Conservation (phyloP, 2,329 filamentous ascomycete species). For the Colletotrichum plurivorum region DNA sequence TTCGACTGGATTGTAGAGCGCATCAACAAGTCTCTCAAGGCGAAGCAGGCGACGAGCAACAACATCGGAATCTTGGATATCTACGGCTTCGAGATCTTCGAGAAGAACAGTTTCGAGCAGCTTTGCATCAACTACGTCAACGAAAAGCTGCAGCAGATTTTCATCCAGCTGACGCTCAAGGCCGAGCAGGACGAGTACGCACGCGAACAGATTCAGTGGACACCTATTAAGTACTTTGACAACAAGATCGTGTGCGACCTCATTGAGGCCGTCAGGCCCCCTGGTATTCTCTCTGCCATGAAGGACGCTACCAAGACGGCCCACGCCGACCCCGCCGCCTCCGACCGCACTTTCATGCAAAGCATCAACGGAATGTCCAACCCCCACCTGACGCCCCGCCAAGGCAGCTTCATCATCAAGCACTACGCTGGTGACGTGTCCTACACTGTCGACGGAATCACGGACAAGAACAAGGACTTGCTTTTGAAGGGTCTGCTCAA, state of each 20-base stretch:
- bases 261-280: slow-evolving; percentile 91
- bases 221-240: slow-evolving; percentile 98
- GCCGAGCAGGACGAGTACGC: slow-evolving; percentile 98
- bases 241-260: slow-evolving; percentile 99
- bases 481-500: slow-evolving; percentile 94
- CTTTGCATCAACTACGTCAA: slow-evolving; percentile 99
- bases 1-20: slow-evolving; percentile 99
- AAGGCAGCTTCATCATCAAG: slow-evolving; percentile 98
- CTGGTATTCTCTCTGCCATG: slow-evolving; percentile 93
- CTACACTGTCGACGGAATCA: slow-evolving; percentile 96
- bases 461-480: slow-evolving; percentile 99
- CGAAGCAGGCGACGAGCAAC: slow-evolving; percentile 81
- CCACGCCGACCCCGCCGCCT: slow-evolving; percentile 93
- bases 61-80: slow-evolving; percentile 98
- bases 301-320: slow-evolving; percentile 99
- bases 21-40: slow-evolving; percentile 89
- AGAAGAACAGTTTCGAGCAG: slow-evolving; percentile 99
- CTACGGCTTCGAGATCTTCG: slow-evolving; percentile 99
- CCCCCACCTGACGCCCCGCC: slow-evolving; percentile 89
- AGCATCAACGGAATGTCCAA: slow-evolving; percentile 92
- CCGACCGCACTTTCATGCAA: slow-evolving; percentile 96
- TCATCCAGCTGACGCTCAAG: slow-evolving; percentile 97
- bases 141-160: slow-evolving; percentile 98
- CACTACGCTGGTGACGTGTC: slow-evolving; percentile 98
- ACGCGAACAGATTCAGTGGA: slow-evolving; percentile 97